Evolutionary conservation across 306 rosid species (phyloP), one percentile per base, ranked within the genome.

Genomic region (Mucuna pruriens): DNA sequence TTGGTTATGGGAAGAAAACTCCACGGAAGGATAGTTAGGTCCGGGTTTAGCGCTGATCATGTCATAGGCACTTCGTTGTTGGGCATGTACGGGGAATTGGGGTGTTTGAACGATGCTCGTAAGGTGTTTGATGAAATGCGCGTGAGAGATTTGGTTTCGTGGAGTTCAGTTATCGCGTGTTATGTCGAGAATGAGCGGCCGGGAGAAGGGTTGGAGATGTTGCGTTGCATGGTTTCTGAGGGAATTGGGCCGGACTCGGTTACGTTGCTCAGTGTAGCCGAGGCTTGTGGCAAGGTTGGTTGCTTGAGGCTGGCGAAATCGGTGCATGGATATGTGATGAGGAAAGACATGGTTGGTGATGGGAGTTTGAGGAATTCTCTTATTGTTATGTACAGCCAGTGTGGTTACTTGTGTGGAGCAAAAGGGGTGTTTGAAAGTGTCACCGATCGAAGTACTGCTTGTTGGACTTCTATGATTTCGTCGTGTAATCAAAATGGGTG

Each of bases 401-500:
- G 92, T 78, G 90, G 89, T 29, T 82, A 82, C 88, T 76, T 91
- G 76, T 42, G 49, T 17, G 79, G 79, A 77, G 92, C 90, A 36
- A 84, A 88, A 80, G 64, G 36, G 57, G 31, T 90, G 38, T 93
- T 92, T 79, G 76, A 29, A 67, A 75, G 26, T 45, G 63, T 87
- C 19, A 8, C 49, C 63, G 36, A 52, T 40, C 82, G 65, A 45
- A 82, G 81, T 75, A 88, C 91, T 83, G 83, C 88, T 63, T 87
- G 89, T 71, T 93, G 97, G 95, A 91, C 94, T 26, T 88, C 94
- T 17, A 85, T 95, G 94, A 88, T 93, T 78, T 93, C 97, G 40
- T 77, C 92, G 76, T 90, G 82, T 73, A 89, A 91, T 89, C 93
- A 86, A 74, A 79, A 40, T 9, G 87, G 86, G 63, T 80, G 29